Evolutionary conservation across 2,329 filamentous ascomycete genomes (phyloP).

Genomic region (Blastomyces percursus): DNA sequence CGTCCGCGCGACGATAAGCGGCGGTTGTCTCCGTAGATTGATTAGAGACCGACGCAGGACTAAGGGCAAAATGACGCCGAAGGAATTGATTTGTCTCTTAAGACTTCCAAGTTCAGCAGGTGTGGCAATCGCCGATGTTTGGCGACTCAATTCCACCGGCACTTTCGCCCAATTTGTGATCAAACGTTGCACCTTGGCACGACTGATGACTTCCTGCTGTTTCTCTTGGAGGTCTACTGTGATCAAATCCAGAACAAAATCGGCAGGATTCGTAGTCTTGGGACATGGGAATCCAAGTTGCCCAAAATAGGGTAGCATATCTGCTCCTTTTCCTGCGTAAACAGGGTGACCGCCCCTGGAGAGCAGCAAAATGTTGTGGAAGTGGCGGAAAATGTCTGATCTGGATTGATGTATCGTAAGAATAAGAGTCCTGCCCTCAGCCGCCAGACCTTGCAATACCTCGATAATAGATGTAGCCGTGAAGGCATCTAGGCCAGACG

Average conservation of each 20-base stretch:
- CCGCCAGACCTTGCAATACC: conserved; percentile 57
- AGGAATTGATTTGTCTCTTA: conserved; percentile 51
- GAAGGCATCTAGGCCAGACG: conserved; percentile 65
- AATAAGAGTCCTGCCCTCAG: conserved; percentile 62
- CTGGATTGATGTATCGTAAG: conserved; percentile 70
- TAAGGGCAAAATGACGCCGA: conserved; percentile 54
- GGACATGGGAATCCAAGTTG: conserved; percentile 54
- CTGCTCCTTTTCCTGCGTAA: conserved; percentile 52
- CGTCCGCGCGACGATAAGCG: conserved; percentile 51
- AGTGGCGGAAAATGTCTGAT: conserved; percentile 59
- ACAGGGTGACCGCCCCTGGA: conserved; percentile 58
- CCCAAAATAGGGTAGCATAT: conserved; percentile 57
- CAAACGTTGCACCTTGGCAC: conserved; percentile 50
- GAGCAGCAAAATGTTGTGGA: conserved; percentile 60
- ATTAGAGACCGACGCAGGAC: conserved; percentile 56
- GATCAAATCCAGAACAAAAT: conserved; percentile 67
- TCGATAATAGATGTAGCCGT: conserved; percentile 68
- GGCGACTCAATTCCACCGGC: conserved; percentile 15
- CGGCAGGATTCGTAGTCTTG: conserved; percentile 60
- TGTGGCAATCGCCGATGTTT: conserved; percentile 44
- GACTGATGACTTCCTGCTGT: conserved; percentile 50
- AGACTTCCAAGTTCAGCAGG: conserved; percentile 63
- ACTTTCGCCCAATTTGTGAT: conserved; percentile 47
- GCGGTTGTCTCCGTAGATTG: conserved; percentile 57
- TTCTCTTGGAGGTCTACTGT: conserved; percentile 62